Base-by-base conservation (phyloP, 2,329 filamentous ascomycete genomes). In the Xylaria sp. region DNA sequence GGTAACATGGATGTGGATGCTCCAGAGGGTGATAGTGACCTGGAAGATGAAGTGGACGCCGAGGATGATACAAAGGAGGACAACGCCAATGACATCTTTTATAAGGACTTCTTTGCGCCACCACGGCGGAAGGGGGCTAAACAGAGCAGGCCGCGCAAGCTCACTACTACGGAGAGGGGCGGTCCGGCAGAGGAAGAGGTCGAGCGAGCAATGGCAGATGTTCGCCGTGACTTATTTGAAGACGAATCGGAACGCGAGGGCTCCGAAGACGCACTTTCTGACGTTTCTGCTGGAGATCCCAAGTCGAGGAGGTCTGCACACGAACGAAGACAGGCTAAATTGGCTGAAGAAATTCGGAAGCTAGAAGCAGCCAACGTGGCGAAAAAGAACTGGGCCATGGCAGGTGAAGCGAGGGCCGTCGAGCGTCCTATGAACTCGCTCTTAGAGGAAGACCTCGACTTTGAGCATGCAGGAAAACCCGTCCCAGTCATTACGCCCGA, bases 401-500 rank as follows among this genome's bases (percentile, higher is more conserved):
- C 90, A 9, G 95, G 95, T 73, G 95, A 99, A 82, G 94, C 94
- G 4, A 85, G 88, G 51, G 94, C 92, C 1, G 83, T 83, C 0
- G 92, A 95, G 69, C 87, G 95, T 37, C 95, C 95, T 0, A 75
- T 92, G 57, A 98, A 99, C 80, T 97, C 94, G 0, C 84, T 99
- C 2, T 86, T 99, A 1, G 94, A 98, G 74, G 88, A 98, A 78
- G 93, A 98, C 71, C 85, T 99, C 25, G 94, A 98, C 68, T 99
- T 98, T 74, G 95, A 99, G 78, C 89, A 96, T 71, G 88, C 92
- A 21, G 95, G 95, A 73, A 99, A 98, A 76, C 94, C 95, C 0
- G 90, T 98, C 0, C 92, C 94, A 1, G 91, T 98, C 64, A 93
- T 97, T 75, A 98, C 95, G 0, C 89, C 92, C 43, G 94, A 97